Evolutionary conservation across 1,139 yeast species (phyloP).

Genomic region (Candida tropicalis): DNA sequence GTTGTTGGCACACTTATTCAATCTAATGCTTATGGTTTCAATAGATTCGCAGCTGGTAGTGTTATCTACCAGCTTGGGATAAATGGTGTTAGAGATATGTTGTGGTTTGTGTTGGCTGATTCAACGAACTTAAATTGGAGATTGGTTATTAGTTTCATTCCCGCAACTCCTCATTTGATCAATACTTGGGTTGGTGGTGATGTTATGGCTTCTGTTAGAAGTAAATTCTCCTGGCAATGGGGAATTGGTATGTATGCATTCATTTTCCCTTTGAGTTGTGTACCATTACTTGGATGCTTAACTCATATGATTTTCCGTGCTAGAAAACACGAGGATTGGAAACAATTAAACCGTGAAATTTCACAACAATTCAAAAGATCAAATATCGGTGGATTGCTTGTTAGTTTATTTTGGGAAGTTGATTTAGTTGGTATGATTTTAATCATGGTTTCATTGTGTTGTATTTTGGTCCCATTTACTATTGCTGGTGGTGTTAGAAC

Average conservation of each 20-base stretch:
- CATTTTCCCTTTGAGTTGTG: slow-evolving; percentile 63
- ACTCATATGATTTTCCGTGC: slow-evolving; percentile 60
- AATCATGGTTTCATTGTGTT: slow-evolving; percentile 53
- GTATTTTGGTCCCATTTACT: slow-evolving; percentile 54
- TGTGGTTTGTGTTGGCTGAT: slow-evolving; percentile 63
- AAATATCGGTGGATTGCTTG: slow-evolving; percentile 22
- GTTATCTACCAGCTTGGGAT: slow-evolving; percentile 70
- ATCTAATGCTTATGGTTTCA: slow-evolving; percentile 44
- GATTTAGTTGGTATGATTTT: slow-evolving; percentile 58
- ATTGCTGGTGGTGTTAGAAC: slow-evolving; percentile 58
- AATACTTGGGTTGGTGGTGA: slow-evolving; percentile 79
- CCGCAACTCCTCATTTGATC: slow-evolving; percentile 72
- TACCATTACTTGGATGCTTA: slow-evolving; percentile 59
- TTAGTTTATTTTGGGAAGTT: slow-evolving; percentile 47
- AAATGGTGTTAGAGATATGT: slow-evolving; percentile 59
- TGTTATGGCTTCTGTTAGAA: slow-evolving; percentile 32
- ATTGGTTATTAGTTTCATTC: slow-evolving; percentile 59
- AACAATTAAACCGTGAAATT: slow-evolving; percentile 25
- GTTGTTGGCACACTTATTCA: slow-evolving; percentile 59
- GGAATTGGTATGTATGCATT: slow-evolving; percentile 83
- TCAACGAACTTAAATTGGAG: slow-evolving; percentile 71
- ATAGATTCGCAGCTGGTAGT: slow-evolving; percentile 72
- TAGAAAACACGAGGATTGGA: slow-evolving; percentile 49
- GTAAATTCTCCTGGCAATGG: slow-evolving; percentile 58
- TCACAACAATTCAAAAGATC: slow-evolving; percentile 14